Evolutionary conservation across 2,329 filamentous ascomycete genomes (phyloP).

Genomic region (Drechslera avenae): DNA sequence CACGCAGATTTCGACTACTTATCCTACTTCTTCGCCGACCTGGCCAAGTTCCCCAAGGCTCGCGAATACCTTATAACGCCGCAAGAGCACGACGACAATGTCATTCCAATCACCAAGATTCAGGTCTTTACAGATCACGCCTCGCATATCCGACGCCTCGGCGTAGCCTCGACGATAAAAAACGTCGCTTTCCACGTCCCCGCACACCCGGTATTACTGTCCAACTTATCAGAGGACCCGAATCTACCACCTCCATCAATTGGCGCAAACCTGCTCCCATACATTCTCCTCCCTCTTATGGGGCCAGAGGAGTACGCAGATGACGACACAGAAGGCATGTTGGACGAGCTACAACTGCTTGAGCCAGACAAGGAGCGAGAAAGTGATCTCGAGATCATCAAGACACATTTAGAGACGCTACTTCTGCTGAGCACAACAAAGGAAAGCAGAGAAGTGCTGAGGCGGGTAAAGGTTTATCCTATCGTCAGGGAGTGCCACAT

Average conservation of each 20-base stretch:
- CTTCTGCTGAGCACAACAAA: slow-evolving; percentile 80
- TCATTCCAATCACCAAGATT: slow-evolving; percentile 90
- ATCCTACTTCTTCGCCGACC: slow-evolving; percentile 89
- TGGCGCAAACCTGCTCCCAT: slow-evolving; percentile 81
- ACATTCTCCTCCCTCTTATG: slow-evolving; percentile 84
- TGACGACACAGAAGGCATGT: slow-evolving; percentile 84
- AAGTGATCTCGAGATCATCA: slow-evolving; percentile 73
- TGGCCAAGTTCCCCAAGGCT: slow-evolving; percentile 77
- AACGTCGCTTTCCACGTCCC: slow-evolving; percentile 85
- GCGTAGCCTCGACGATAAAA: slow-evolving; percentile 96
- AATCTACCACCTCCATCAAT: slow-evolving; percentile 57
- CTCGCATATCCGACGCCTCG: slow-evolving; percentile 81
- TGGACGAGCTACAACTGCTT: slow-evolving; percentile 86
- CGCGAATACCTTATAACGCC: slow-evolving; percentile 74
- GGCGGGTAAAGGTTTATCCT: slow-evolving; percentile 82
- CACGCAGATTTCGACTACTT: slow-evolving; percentile 89
- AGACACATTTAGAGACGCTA: slow-evolving; percentile 88
- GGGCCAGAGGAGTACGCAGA: slow-evolving; percentile 87
- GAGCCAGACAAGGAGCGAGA: slow-evolving; percentile 90
- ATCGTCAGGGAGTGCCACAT: slow-evolving; percentile 86
- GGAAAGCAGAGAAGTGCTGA: slow-evolving; percentile 74
- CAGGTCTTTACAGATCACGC: slow-evolving; percentile 92
- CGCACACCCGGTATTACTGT: slow-evolving; percentile 72
- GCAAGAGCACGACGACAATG: slow-evolving; percentile 73
- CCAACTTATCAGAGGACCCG: slow-evolving; percentile 40